Conservation (phyloP, 1,284 basidiomycete genomes). For the Xerocomus amazonicus region DNA sequence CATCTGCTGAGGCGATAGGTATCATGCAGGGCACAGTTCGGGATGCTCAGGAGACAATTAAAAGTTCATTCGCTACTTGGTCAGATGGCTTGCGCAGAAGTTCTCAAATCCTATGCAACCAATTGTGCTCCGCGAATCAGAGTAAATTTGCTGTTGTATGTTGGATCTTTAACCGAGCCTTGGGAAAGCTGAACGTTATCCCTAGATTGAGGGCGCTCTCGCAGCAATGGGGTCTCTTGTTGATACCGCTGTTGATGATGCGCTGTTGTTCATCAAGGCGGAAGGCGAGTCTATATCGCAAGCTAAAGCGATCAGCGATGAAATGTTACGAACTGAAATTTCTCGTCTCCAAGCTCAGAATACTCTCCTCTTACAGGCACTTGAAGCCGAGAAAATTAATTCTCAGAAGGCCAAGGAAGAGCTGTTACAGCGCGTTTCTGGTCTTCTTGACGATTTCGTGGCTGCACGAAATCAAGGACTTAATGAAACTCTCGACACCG, state of each 20-base stretch:
- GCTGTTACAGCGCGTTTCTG: constrained; percentile 68
- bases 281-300: constrained; percentile 53
- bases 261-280: constrained; percentile 51
- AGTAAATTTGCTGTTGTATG: constrained; percentile 45
- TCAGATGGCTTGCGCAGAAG: constrained; percentile 46
- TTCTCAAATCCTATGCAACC: constrained; percentile 45
- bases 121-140: constrained; percentile 42
- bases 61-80: constrained; percentile 53
- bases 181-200: background rate
- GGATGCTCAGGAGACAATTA: constrained; percentile 52
- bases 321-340: constrained; percentile 59
- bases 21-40: constrained; percentile 47
- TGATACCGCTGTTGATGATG: constrained; percentile 58
- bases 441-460: constrained; percentile 68
- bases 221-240: constrained; percentile 52
- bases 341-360: constrained; percentile 72
- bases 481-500: constrained; percentile 50
- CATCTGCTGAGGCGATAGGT: constrained; percentile 52
- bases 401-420: constrained; percentile 68
- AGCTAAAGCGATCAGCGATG: constrained; percentile 49
- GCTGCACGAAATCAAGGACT: constrained; percentile 68
- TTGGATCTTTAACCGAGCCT: constrained; percentile 6
- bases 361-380: constrained; percentile 54
- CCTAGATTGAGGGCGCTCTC: constrained; percentile 51
- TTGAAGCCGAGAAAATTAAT: constrained; percentile 65